Conservation (phyloP, 108 stramenopile species). For the Pinguiococcus pyrenoidosus region DNA sequence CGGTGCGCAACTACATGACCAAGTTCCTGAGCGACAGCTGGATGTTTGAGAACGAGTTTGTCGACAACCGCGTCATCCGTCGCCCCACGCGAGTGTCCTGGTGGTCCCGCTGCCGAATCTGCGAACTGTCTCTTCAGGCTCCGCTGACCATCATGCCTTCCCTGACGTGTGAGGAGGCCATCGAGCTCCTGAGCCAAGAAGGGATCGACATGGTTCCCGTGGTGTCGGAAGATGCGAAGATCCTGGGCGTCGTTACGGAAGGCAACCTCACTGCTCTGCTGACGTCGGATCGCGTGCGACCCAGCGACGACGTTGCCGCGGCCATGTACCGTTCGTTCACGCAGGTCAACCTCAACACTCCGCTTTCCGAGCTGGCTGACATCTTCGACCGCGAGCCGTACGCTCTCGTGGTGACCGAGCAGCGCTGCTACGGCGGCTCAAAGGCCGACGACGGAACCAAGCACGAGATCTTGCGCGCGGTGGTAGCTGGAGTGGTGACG, state of each 20-base stretch:
- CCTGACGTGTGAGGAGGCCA: slow-evolving; percentile 67
- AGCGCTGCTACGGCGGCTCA: slow-evolving; percentile 51
- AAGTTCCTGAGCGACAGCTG: slow-evolving; percentile 78
- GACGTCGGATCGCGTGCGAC: slow-evolving; percentile 48
- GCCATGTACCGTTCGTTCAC: slow-evolving; percentile 77
- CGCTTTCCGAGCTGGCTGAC: slow-evolving; percentile 55
- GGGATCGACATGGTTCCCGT: slow-evolving; percentile 91
- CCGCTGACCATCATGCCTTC: slow-evolving; percentile 60
- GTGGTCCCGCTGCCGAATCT: slow-evolving; percentile 55
- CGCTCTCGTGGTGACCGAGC: slow-evolving; percentile 67
- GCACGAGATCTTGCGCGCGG: neutral
- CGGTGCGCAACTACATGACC: slow-evolving; percentile 87
- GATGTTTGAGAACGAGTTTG: slow-evolving; percentile 76
- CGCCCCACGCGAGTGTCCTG: slow-evolving; percentile 10
- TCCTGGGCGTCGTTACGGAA: slow-evolving; percentile 82
- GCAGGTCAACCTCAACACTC: slow-evolving; percentile 53
- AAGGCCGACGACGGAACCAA: neutral
- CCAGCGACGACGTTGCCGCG: slow-evolving; percentile 53
- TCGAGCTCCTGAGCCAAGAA: slow-evolving; percentile 59
- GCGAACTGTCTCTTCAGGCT: slow-evolving; percentile 58
- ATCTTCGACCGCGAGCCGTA: slow-evolving; percentile 76
- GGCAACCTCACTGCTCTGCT: slow-evolving; percentile 68
- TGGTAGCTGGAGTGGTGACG: slow-evolving; percentile 38
- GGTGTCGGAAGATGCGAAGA: slow-evolving; percentile 44
- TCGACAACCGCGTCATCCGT: slow-evolving; percentile 31